Conservation (phyloP, 305 asterid species). For the Lippia alba region DNA sequence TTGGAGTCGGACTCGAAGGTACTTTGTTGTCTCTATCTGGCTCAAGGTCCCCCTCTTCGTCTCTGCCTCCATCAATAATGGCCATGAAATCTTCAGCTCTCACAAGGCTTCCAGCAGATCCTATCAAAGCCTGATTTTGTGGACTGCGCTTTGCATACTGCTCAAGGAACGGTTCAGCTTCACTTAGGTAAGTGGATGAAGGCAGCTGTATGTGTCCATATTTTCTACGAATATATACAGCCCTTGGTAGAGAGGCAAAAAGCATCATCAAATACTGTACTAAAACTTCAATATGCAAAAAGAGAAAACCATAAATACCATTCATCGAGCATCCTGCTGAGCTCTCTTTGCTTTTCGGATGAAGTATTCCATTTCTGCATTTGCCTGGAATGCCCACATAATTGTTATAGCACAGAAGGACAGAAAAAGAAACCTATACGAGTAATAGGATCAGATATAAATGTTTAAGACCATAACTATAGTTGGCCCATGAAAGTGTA, state of each 20-base stretch:
- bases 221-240: conserved; percentile 78
- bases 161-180: conserved; percentile 98
- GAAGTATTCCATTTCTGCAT: conserved; percentile 98
- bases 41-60: conserved; percentile 95
- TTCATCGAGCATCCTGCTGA: conserved; percentile 95
- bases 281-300: conserved; percentile 31
- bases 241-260: conserved; percentile 61
- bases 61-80: conserved; percentile 71
- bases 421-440: conserved; percentile 20
- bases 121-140: conserved; percentile 84
- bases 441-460: not conserved
- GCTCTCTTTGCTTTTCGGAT: conserved; percentile 79
- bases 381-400: conserved; percentile 69
- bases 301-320: conserved; percentile 65
- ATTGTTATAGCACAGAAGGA: conserved; percentile 35
- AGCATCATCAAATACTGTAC: conserved; percentile 37
- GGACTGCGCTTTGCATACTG: conserved; percentile 93
- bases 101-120: conserved; percentile 92
- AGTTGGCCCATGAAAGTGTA: too few species aligned
- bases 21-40: conserved; percentile 51
- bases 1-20: conserved; percentile 57
- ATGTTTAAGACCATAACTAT: too few species aligned
- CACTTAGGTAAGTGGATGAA: conserved; percentile 87
- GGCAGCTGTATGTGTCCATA: conserved; percentile 72
- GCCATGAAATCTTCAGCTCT: conserved; percentile 89